A percentile compares a stretch with the other conserved stretches of the same genome.
Conservation (phyloP, 1,284 basidiomycete species). For the Ceraceosorus guamensis region DNA sequence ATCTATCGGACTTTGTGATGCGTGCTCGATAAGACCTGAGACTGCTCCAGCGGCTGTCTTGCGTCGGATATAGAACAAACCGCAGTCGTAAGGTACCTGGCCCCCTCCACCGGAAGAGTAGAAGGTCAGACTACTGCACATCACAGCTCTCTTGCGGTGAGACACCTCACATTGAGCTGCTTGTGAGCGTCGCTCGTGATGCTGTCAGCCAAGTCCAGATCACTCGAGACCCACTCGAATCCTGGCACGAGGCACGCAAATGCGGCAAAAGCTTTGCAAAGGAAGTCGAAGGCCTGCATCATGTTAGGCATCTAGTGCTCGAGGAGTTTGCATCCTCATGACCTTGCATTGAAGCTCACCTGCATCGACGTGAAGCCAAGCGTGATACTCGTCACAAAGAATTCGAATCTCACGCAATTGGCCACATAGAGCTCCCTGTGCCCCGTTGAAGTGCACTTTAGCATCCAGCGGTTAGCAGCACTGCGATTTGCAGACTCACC, state of each 20-base stretch:
- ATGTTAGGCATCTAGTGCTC: background rate
- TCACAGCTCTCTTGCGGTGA: background rate
- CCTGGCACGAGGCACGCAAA: conserved; percentile 52
- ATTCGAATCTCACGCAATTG: conserved; percentile 43
- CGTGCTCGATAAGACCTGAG: conserved; percentile 1
- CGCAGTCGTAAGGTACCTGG: conserved; percentile 53
- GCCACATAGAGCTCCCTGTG: conserved; percentile 35
- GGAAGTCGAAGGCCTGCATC: background rate
- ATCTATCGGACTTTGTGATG: conserved; percentile 28
- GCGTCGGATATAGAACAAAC: conserved; percentile 52
- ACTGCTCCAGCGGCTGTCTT: conserved; percentile 9
- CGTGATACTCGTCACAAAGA: conserved; percentile 50
- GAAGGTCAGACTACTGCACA: background rate
- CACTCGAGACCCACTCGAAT: conserved; percentile 43
- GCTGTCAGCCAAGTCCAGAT: conserved; percentile 52
- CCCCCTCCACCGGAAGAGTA: background rate
- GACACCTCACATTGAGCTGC: conserved; percentile 29
- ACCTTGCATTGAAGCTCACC: background rate
- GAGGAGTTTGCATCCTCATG: no score
- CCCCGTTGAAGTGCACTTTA: background rate
- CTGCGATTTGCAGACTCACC: background rate
- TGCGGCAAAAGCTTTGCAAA: conserved; percentile 51
- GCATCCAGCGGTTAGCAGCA: background rate
- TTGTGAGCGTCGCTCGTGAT: conserved; percentile 52
- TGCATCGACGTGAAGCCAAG: conserved; percentile 55